phyloP scores from a whole-genome alignment of 2,329 filamentous ascomycete genomes.

The Dothiorella sarmentorum region DNA sequence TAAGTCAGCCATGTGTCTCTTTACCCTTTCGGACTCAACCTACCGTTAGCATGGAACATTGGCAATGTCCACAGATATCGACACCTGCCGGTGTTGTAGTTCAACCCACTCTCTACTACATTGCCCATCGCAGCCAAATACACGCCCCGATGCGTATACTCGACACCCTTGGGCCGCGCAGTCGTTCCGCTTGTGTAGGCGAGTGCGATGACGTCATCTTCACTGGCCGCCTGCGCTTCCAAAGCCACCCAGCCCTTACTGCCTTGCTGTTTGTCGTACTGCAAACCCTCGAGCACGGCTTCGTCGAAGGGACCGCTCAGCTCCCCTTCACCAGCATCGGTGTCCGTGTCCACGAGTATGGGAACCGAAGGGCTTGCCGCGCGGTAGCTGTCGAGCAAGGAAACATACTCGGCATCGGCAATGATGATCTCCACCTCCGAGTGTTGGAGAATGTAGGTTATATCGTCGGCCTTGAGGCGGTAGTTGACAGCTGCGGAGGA shows the following conservation, averaged over 20 bases:
- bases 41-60: slow-evolving; percentile 69
- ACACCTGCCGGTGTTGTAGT: slow-evolving; percentile 64
- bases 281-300: slow-evolving; percentile 75
- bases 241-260: slow-evolving; percentile 73
- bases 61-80: slow-evolving; percentile 90
- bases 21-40: slow-evolving; percentile 21
- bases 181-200: slow-evolving; percentile 95
- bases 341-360: slow-evolving; percentile 80
- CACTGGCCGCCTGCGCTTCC: slow-evolving; percentile 65
- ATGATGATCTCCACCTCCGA: slow-evolving; percentile 84
- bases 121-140: slow-evolving; percentile 85
- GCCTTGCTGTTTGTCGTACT: slow-evolving; percentile 65
- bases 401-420: slow-evolving; percentile 75
- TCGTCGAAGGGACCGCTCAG: slow-evolving; percentile 77
- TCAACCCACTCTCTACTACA: slow-evolving; percentile 83
- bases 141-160: slow-evolving; percentile 82
- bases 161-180: slow-evolving; percentile 84
- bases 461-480: slow-evolving; percentile 75
- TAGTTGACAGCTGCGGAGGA: slow-evolving; percentile 58
- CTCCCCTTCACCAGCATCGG: slow-evolving; percentile 70
- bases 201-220: slow-evolving; percentile 79
- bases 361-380: slow-evolving; percentile 60
- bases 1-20: background rate
- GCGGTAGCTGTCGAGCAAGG: slow-evolving; percentile 65
- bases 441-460: slow-evolving; percentile 86